Evolutionary conservation across 345 rosid species (phyloP).

Genomic region (Geranium brycei): DNA sequence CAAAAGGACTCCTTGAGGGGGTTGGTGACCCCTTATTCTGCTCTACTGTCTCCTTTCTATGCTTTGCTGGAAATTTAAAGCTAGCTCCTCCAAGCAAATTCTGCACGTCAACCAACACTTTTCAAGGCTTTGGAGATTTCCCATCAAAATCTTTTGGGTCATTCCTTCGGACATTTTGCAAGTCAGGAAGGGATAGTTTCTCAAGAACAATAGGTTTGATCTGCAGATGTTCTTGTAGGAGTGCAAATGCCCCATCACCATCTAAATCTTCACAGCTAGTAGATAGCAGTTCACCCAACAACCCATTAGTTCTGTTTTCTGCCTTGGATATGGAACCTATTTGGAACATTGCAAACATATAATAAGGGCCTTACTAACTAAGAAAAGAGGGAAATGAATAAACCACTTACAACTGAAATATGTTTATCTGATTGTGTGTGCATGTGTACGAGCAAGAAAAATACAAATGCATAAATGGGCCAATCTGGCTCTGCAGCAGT

Average conservation of each 20-base stretch:
- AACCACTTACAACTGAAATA: not conserved
- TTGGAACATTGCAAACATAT: conserved; percentile 6
- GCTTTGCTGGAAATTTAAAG: conserved; percentile 23
- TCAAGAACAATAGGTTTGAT: conserved; percentile 41
- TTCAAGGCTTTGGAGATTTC: conserved; percentile 30
- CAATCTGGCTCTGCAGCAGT: conserved; percentile 2
- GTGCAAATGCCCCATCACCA: conserved; percentile 41
- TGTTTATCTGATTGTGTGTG: not conserved
- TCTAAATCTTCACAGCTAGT: conserved; percentile 35
- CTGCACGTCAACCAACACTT: conserved; percentile 36
- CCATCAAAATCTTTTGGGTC: conserved; percentile 34
- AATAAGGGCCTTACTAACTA: conserved; percentile 11
- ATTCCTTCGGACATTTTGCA: conserved; percentile 32
- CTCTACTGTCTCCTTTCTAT: conserved; percentile 15
- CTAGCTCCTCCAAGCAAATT: conserved; percentile 28
- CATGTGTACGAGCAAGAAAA: not conserved
- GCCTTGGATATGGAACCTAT: conserved; percentile 32
- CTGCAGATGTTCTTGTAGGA: conserved; percentile 48
- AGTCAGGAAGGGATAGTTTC: conserved; percentile 44
- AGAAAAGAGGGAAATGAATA: conserved; percentile 1
- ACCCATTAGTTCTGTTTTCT: conserved; percentile 27
- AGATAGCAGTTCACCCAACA: conserved; percentile 48
- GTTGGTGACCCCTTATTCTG: conserved; percentile 29
- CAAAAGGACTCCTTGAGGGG: conserved; percentile 35
- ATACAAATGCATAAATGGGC: not conserved